Conservation (phyloP, 495 filamentous ascomycete genomes). For the Tuber melanosporum region DNA sequence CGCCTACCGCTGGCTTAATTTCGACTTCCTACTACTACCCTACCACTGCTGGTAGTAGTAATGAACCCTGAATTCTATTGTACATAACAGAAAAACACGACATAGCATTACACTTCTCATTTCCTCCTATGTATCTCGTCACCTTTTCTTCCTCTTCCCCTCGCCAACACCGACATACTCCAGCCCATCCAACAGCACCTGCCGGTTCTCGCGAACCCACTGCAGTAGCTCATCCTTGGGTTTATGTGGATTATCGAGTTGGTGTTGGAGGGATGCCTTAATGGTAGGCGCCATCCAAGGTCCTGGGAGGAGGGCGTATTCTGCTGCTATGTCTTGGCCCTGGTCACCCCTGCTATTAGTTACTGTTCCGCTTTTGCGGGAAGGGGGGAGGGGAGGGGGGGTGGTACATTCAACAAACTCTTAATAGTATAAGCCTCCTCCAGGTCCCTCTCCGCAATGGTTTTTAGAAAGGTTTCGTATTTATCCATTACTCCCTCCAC, state of each 20-base stretch:
- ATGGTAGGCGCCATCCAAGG: conserved; percentile 72
- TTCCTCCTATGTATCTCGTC: background rate
- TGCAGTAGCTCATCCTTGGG: conserved; percentile 60
- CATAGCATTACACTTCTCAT: background rate
- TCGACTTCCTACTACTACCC: background rate
- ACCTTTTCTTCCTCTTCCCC: background rate
- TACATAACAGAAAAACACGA: background rate
- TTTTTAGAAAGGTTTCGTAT: conserved; percentile 49
- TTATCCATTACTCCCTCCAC: conserved; percentile 11
- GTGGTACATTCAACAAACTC: conserved; percentile 23
- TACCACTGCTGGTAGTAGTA: background rate
- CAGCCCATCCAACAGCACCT: conserved; percentile 6
- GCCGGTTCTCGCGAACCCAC: conserved; percentile 53
- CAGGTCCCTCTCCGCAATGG: conserved; percentile 46
- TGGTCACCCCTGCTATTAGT: conserved; percentile 42
- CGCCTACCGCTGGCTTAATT: background rate
- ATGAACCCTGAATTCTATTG: background rate
- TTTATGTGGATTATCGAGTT: conserved; percentile 68
- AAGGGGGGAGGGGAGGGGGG: background rate
- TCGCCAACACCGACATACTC: background rate
- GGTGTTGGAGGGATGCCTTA: conserved; percentile 71
- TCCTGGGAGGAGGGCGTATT: conserved; percentile 58
- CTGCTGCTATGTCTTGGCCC: conserved; percentile 58
- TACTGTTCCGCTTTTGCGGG: background rate
- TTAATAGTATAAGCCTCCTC: conserved; percentile 43